These are phyloP conservation scores for Bipolaris gigantea DNA, from an alignment of 2,329 filamentous ascomycete species.

Conservation along the genomic window DNA sequence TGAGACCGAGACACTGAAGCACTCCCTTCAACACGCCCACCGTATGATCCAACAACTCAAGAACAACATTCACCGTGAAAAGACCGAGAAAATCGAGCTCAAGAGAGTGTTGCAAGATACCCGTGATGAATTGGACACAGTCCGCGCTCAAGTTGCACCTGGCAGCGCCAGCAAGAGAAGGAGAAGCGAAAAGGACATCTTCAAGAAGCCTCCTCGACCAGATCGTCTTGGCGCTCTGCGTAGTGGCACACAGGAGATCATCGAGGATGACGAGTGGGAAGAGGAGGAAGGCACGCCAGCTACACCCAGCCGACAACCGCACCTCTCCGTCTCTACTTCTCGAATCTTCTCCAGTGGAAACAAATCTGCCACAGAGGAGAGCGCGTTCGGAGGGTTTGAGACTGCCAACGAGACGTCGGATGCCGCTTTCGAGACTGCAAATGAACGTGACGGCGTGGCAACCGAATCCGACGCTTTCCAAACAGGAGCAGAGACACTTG, in stretches of 20 bases:
- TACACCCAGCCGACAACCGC: conserved; percentile 56
- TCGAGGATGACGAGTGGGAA: conserved; percentile 82
- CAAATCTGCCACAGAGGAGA: conserved; percentile 41
- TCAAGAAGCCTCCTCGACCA: conserved; percentile 78
- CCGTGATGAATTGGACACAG: conserved; percentile 81
- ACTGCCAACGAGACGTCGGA: conserved; percentile 74
- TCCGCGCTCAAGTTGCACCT: conserved; percentile 54
- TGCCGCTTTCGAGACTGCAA: conserved; percentile 69
- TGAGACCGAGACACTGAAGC: conserved; percentile 95
- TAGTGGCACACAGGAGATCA: conserved; percentile 72
- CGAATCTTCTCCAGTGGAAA: conserved; percentile 38
- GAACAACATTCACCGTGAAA: conserved; percentile 93
- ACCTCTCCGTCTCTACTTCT: conserved; percentile 29
- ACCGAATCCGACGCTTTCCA: conserved; percentile 96
- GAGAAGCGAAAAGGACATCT: conserved; percentile 59
- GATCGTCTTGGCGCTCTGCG: conserved; percentile 74
- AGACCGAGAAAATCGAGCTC: conserved; percentile 96
- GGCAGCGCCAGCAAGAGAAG: conserved; percentile 58
- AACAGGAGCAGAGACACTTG: conserved; percentile 77
- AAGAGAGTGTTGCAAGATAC: conserved; percentile 94
- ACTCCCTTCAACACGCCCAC: conserved; percentile 90
- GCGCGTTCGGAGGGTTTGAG: conserved; percentile 70
- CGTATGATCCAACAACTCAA: conserved; percentile 95
- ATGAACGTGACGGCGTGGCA: conserved; percentile 68
- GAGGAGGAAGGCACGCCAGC: conserved; percentile 65